Evolutionary conservation across 2,329 filamentous ascomycete species (phyloP).

Genomic region (Fusarium sp.): DNA sequence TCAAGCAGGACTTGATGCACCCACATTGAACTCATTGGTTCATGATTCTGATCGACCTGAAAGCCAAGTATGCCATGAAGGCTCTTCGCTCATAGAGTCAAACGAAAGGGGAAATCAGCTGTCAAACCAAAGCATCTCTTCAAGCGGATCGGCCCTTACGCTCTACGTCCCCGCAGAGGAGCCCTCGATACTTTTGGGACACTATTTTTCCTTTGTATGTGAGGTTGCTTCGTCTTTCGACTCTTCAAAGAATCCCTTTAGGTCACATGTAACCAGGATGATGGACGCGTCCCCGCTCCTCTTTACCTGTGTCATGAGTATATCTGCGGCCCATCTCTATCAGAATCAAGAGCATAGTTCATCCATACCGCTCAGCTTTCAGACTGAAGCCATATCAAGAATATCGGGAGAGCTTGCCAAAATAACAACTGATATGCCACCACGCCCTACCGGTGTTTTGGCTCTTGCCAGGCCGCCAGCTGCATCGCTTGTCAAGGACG

Average conservation of each 20-base stretch:
- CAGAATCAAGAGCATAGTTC: neutral
- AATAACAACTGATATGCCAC: neutral
- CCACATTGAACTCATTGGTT: neutral
- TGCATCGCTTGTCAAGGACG: neutral
- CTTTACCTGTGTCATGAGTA: neutral
- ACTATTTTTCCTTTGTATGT: neutral
- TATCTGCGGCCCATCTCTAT: neutral
- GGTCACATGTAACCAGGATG: neutral
- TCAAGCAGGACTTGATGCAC: neutral
- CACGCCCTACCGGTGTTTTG: neutral
- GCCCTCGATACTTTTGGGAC: neutral
- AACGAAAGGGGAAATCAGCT: neutral
- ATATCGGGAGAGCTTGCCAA: neutral
- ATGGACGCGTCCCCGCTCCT: neutral
- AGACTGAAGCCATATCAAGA: neutral
- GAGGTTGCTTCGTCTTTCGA: neutral
- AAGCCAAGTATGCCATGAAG: neutral
- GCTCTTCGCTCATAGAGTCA: neutral
- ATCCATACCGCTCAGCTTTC: neutral
- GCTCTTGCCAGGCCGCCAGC: neutral
- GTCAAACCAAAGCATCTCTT: neutral
- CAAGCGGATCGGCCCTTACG: neutral
- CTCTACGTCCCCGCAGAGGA: neutral
- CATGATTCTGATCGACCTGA: neutral
- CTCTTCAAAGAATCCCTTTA: neutral